These are phyloP conservation scores for Cetradonia linearis DNA, from an alignment of 495 filamentous ascomycete genomes.

Conservation along the genomic window DNA sequence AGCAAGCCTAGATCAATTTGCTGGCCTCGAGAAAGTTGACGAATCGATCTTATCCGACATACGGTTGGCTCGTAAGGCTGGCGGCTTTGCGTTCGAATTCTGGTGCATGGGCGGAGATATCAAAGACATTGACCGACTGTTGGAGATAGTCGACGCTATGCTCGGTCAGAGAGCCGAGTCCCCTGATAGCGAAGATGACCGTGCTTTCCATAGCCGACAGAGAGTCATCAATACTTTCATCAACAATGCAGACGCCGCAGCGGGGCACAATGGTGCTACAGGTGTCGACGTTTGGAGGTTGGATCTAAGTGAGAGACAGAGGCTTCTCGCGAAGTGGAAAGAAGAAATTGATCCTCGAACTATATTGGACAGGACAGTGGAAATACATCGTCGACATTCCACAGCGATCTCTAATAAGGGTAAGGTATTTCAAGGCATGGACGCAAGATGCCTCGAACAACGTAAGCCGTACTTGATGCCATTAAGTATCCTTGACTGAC, in stretches of 20 bases:
- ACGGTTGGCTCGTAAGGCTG: slow-evolving; percentile 23
- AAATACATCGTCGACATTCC: slow-evolving; percentile 24
- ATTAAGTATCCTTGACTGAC: not conserved
- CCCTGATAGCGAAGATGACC: slow-evolving; percentile 4
- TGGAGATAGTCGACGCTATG: slow-evolving; percentile 18
- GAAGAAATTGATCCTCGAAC: slow-evolving; percentile 19
- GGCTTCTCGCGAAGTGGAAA: slow-evolving; percentile 21
- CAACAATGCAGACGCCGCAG: slow-evolving; percentile 11
- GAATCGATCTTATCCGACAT: slow-evolving; percentile 21
- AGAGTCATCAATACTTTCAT: slow-evolving; percentile 14
- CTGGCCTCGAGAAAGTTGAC: slow-evolving; percentile 16
- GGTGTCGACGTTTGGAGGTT: slow-evolving; percentile 16
- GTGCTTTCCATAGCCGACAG: not conserved
- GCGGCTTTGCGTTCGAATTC: slow-evolving; percentile 26
- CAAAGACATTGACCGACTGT: slow-evolving; percentile 20
- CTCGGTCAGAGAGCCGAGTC: slow-evolving; percentile 10
- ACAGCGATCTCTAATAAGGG: slow-evolving; percentile 15
- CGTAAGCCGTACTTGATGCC: slow-evolving; percentile 3
- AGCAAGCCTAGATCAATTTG: slow-evolving; percentile 14
- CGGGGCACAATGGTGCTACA: not conserved
- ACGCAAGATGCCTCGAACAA: slow-evolving; percentile 20
- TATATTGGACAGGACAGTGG: slow-evolving; percentile 20
- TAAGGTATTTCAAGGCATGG: slow-evolving; percentile 15
- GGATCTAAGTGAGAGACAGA: slow-evolving; percentile 14
- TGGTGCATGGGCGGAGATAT: slow-evolving; percentile 27